phyloP scores from a whole-genome alignment of 2,329 filamentous ascomycete genomes.

The Monascus ruber region DNA sequence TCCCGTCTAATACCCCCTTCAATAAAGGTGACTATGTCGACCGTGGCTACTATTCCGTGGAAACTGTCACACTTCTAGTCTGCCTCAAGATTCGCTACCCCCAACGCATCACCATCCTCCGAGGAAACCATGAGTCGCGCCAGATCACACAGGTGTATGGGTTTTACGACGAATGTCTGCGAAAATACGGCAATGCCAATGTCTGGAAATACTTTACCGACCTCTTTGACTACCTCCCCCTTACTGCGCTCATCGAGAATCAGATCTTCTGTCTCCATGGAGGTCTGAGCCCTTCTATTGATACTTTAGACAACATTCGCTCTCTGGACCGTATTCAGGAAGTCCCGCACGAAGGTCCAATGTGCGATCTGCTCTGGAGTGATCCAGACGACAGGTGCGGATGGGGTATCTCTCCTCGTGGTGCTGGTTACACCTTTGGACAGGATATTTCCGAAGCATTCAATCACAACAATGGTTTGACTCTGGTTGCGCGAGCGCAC shows the following conservation, averaged over 20 bases:
- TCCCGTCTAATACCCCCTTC: too few species aligned
- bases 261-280: constrained; percentile 99
- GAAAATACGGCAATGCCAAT: constrained; percentile 97
- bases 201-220: constrained; percentile 99
- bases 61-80: constrained; percentile 93
- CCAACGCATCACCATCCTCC: constrained; percentile 93
- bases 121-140: constrained; percentile 96
- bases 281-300: constrained; percentile 88
- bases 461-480: constrained; percentile 97
- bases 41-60: constrained; percentile 96
- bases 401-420: constrained; percentile 90
- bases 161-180: constrained; percentile 97
- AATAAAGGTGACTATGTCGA: constrained; percentile 86
- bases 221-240: constrained; percentile 94
- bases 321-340: constrained; percentile 95
- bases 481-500: constrained; percentile 88
- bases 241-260: constrained; percentile 96
- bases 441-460: constrained; percentile 98
- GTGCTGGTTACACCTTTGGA: constrained; percentile 88
- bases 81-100: constrained; percentile 97
- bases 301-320: constrained; percentile 90
- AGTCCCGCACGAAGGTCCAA: constrained; percentile 93
- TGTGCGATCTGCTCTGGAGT: constrained; percentile 96
- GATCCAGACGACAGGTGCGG: constrained; percentile 94
- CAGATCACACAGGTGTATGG: constrained; percentile 99